Evolutionary conservation across 108 stramenopile species (phyloP).

Genomic region (Parmales sp.): DNA sequence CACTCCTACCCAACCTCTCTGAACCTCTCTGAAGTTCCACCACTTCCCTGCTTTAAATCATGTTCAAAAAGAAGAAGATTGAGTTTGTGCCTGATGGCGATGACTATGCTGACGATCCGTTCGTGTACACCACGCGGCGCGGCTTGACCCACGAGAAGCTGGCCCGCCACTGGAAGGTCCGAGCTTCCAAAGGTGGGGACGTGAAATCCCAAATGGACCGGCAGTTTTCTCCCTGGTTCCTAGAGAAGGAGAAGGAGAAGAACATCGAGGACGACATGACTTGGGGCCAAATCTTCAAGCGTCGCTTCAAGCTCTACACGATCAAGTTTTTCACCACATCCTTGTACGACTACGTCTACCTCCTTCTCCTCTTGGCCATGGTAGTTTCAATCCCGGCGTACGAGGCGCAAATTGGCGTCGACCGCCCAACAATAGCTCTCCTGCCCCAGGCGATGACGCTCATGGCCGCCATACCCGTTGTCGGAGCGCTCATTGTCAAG

Average conservation of each 20-base stretch:
- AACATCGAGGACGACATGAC: not conserved
- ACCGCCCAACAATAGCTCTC: not conserved
- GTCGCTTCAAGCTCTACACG: not conserved
- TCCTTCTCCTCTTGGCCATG: not conserved
- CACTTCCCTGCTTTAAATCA: not conserved
- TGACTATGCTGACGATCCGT: slow-evolving; percentile 7
- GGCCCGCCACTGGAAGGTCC: not conserved
- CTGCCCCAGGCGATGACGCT: not conserved
- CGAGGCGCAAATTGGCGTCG: not conserved
- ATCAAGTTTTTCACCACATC: not conserved
- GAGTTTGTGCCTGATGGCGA: not conserved
- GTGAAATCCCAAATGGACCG: not conserved
- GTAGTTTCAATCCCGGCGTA: not conserved
- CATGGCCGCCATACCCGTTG: not conserved
- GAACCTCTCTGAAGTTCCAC: no score
- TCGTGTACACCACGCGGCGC: not conserved
- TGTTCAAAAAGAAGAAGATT: slow-evolving; percentile 11
- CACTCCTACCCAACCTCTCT: no score
- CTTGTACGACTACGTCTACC: not conserved
- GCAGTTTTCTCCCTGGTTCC: not conserved
- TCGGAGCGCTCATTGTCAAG: not conserved
- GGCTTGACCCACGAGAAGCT: not conserved
- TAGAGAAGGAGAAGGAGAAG: not conserved
- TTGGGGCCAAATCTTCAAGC: not conserved
- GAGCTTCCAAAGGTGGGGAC: not conserved